Evolutionary conservation across 192 early-diverging fungal genomes (phyloP), one percentile per base, ranked within the genome.

Genomic region (Rhizophagus prolifer): DNA sequence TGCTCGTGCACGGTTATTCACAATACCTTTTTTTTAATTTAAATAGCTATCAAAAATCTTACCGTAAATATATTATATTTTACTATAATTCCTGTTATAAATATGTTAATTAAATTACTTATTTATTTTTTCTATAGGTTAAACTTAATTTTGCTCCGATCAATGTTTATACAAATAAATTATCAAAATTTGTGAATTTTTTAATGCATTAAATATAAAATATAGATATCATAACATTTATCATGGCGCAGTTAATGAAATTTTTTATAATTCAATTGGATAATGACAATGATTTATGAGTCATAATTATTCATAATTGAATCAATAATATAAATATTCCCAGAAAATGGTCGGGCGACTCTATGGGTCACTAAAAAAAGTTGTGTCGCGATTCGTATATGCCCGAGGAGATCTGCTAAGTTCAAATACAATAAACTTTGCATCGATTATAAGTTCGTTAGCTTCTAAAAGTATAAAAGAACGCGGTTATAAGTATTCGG

Each of bases 1-100:
- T 94, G 97, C 97, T 85, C 95, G 97, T 88, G 92, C 97, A 81
- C 93, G 96, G 83, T 94, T 31, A 34, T 70, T 23, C 25, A 25
- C 16, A 12, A 16, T 7, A 36, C 72, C 26, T 23, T 47, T 71
- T 26, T 19, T 59, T 74, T 70, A 58, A 34, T 9, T 25, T 21
- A 16, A 44, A 79, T 69, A 81, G 85, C 80, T 93, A 88, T 91
- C 92, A 94, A 87, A 93, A 93, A 90, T 94, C 92, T 76, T 94
- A 94, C 91, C 93, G 92, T 94, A 34, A 76, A 23, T 76, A 36
- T 74, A 28, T 38, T 38, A 38, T n/a, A 8, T 7, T 38, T 38
- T 38, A 38, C 36, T 38, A 38, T 38, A n/a, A 38, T 38, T 54
- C 16, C 16, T 13, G 47, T 50, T 19, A 0, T 6, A 5, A 21